phyloP scores from a whole-genome alignment of 495 filamentous ascomycete species.

The Hypoxylon lenormandii region DNA sequence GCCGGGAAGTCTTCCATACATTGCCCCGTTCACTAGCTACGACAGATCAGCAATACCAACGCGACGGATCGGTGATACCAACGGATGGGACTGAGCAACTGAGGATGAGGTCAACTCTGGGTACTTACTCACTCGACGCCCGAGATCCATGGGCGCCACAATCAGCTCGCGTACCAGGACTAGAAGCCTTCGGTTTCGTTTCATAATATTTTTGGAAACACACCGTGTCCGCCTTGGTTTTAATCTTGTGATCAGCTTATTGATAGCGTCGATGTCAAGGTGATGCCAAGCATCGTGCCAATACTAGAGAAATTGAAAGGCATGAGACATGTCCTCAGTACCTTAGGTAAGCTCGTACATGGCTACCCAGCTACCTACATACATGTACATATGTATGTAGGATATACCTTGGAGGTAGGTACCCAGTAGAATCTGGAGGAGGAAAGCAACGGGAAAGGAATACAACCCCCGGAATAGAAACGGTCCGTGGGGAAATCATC shows the following conservation, averaged over 20 bases:
- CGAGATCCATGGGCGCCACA: slow-evolving; percentile 15
- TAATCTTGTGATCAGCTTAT: neutral
- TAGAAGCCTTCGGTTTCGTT: slow-evolving; percentile 17
- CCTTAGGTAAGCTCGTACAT: neutral
- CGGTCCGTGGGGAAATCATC: too few relatives aligned
- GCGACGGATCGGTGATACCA: neutral
- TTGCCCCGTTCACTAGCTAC: slow-evolving; percentile 5
- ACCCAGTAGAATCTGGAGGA: too few relatives aligned
- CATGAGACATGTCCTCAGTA: neutral
- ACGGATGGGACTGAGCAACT: neutral
- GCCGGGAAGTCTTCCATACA: slow-evolving; percentile 22
- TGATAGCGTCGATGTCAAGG: neutral
- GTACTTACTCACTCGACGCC: neutral
- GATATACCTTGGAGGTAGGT: too few relatives aligned
- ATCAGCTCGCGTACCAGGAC: neutral
- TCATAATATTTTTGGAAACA: slow-evolving; percentile 41
- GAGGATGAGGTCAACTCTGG: neutral
- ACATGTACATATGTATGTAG: too few relatives aligned
- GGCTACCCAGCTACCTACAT: too few relatives aligned
- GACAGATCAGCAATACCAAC: neutral
- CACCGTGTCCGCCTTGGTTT: neutral
- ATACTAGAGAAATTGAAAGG: neutral
- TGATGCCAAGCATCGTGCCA: neutral
- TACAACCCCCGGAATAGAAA: slow-evolving; percentile 5
- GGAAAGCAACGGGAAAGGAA: too few relatives aligned